Conservation (phyloP, 257 asterid species). For the Forsythia viridissima region DNA sequence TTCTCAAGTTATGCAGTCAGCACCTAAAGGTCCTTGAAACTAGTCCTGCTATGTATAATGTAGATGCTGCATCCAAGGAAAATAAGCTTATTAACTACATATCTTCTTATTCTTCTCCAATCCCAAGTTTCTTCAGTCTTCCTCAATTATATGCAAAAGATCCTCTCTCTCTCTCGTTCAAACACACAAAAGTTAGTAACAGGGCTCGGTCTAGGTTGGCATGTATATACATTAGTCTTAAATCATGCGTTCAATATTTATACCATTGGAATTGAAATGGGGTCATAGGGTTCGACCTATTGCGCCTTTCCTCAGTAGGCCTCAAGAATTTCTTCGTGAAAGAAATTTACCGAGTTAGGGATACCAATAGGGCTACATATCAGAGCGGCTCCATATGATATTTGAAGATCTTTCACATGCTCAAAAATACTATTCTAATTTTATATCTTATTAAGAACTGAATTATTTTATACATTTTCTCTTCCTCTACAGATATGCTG, state of each 20-base stretch:
- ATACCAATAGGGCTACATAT: background rate
- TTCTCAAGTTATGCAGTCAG: background rate
- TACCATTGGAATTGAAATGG: background rate
- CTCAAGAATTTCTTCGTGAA: background rate
- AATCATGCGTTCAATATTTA: no score
- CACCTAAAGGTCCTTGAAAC: background rate
- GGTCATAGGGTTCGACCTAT: background rate
- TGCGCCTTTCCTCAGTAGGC: background rate
- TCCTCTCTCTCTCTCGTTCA: background rate
- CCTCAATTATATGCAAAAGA: background rate
- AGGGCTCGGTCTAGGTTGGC: background rate
- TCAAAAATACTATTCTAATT: background rate
- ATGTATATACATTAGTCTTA: no score
- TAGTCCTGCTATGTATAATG: background rate
- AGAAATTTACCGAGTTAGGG: no score
- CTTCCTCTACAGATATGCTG: conserved; percentile 65
- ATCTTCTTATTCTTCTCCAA: background rate
- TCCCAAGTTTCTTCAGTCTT: background rate
- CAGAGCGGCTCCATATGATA: background rate
- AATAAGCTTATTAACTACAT: background rate
- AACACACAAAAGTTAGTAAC: background rate
- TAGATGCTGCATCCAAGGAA: background rate
- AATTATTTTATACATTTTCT: background rate
- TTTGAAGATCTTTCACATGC: background rate
- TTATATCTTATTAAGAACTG: background rate